These are phyloP conservation scores for Candida manassasensis DNA, from an alignment of 805 yeast species.

Conservation along the genomic window DNA sequence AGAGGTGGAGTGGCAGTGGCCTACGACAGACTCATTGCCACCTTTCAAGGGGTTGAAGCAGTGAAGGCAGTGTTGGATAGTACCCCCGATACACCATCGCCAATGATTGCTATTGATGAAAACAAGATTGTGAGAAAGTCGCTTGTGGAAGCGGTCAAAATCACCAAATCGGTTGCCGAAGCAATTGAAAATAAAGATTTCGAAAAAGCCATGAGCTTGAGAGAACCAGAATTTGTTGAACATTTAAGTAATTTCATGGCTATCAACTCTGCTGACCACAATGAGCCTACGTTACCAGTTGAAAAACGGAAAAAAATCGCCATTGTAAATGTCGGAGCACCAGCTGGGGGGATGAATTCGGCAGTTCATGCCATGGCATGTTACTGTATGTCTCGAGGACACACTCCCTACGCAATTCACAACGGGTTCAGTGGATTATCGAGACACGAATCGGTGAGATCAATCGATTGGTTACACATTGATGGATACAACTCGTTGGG, in stretches of 20 bases:
- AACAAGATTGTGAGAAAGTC: slow-evolving; percentile 83
- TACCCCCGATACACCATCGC: slow-evolving; percentile 89
- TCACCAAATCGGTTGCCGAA: slow-evolving; percentile 84
- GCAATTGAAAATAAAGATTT: slow-evolving; percentile 80
- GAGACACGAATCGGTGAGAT: slow-evolving; percentile 78
- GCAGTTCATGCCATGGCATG: slow-evolving; percentile 88
- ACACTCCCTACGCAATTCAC: slow-evolving; percentile 82
- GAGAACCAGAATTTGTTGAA: slow-evolving; percentile 87
- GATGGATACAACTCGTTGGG: slow-evolving; percentile 87
- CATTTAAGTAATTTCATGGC: slow-evolving; percentile 68
- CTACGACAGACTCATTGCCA: slow-evolving; percentile 84
- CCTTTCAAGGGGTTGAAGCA: slow-evolving; percentile 97
- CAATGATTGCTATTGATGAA: slow-evolving; percentile 86
- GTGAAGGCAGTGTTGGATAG: slow-evolving; percentile 85
- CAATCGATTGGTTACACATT: slow-evolving; percentile 77
- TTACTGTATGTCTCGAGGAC: slow-evolving; percentile 87
- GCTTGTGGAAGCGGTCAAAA: slow-evolving; percentile 81
- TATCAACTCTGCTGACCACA: slow-evolving; percentile 65
- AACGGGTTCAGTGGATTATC: slow-evolving; percentile 92
- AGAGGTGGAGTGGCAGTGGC: slow-evolving; percentile 99
- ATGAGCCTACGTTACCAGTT: slow-evolving; percentile 53
- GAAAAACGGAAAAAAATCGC: slow-evolving; percentile 69
- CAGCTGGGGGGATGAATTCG: slow-evolving; percentile 93
- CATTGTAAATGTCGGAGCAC: slow-evolving; percentile 91
- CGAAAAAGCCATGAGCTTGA: slow-evolving; percentile 76